These are phyloP conservation scores for Pseudovirgaria hyperparasitica DNA, from an alignment of 2,329 filamentous ascomycete genomes.

Conservation along the genomic window DNA sequence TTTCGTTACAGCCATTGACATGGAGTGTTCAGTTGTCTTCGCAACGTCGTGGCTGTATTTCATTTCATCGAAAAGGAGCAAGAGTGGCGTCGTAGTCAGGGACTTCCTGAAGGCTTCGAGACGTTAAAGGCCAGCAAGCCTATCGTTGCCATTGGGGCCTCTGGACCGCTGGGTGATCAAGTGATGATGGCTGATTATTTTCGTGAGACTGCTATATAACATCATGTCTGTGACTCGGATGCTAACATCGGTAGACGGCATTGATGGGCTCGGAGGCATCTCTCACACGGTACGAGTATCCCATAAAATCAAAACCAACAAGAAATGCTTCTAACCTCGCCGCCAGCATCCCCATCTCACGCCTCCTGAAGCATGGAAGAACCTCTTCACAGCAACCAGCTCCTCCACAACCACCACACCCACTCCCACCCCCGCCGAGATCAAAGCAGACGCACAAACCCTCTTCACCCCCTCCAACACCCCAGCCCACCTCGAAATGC, in stretches of 20 bases:
- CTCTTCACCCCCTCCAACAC: constrained; percentile 63
- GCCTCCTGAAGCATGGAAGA: constrained; percentile 35
- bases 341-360: constrained; percentile 34
- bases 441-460: constrained; percentile 25
- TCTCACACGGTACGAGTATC: constrained; percentile 26
- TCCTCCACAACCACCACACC: constrained; percentile 14
- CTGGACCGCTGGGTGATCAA: constrained; percentile 74
- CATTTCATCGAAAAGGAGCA: constrained; percentile 84
- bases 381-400: constrained; percentile 27
- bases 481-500: constrained; percentile 72
- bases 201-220: constrained; percentile 42
- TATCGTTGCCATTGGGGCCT: constrained; percentile 71
- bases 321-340: constrained; percentile 2
- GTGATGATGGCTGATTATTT: constrained; percentile 61
- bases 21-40: constrained; percentile 52
- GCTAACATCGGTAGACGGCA: constrained; percentile 25
- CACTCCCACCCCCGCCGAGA: constrained; percentile 20
- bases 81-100: constrained; percentile 62
- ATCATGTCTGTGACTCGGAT: not conserved
- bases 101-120: constrained; percentile 57
- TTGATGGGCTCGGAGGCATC: constrained; percentile 37
- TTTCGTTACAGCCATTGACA: constrained; percentile 2
- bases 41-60: constrained; percentile 83
- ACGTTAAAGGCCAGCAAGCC: constrained; percentile 62
- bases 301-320: not conserved